Conservation (phyloP, 768 basidiomycete genomes). For the Kwoniella mangroviensis region DNA sequence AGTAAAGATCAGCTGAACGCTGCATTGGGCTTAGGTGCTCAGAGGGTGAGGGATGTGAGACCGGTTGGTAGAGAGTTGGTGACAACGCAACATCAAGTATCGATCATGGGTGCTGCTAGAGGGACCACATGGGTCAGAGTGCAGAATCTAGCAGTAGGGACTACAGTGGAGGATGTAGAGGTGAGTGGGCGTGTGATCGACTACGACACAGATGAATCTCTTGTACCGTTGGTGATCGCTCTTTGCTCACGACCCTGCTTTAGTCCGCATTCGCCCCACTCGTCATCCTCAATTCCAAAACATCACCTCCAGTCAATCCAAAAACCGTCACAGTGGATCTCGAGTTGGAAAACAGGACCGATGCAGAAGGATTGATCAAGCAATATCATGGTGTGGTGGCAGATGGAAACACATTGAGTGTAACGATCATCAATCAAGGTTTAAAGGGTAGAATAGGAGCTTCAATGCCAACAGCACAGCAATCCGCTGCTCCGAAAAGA, state of each 20-base stretch:
- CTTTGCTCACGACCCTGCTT: background rate
- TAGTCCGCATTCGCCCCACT: slow-evolving; percentile 81
- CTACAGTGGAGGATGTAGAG: slow-evolving; percentile 79
- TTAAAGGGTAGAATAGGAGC: slow-evolving; percentile 32
- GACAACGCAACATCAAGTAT: slow-evolving; percentile 22
- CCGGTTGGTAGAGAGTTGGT: background rate
- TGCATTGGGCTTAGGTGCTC: slow-evolving; percentile 22
- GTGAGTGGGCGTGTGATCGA: slow-evolving; percentile 44
- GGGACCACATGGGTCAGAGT: slow-evolving; percentile 64
- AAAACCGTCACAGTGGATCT: slow-evolving; percentile 67
- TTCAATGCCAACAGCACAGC: background rate
- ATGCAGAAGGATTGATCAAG: slow-evolving; percentile 70
- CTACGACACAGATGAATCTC: no score
- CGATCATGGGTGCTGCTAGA: slow-evolving; percentile 59
- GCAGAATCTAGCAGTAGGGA: slow-evolving; percentile 72
- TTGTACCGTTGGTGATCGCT: no score
- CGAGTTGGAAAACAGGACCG: slow-evolving; percentile 69
- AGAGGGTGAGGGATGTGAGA: slow-evolving; percentile 14
- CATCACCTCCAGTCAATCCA: slow-evolving; percentile 58
- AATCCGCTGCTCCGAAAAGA: slow-evolving; percentile 2
- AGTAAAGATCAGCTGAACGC: slow-evolving; percentile 30
- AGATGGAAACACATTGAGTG: slow-evolving; percentile 74
- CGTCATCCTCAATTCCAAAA: slow-evolving; percentile 61
- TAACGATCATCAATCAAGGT: slow-evolving; percentile 62
- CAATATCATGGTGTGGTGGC: slow-evolving; percentile 81